Base-by-base conservation (phyloP, 106 monocot genomes). In the Phalaenopsis equestris region DNA sequence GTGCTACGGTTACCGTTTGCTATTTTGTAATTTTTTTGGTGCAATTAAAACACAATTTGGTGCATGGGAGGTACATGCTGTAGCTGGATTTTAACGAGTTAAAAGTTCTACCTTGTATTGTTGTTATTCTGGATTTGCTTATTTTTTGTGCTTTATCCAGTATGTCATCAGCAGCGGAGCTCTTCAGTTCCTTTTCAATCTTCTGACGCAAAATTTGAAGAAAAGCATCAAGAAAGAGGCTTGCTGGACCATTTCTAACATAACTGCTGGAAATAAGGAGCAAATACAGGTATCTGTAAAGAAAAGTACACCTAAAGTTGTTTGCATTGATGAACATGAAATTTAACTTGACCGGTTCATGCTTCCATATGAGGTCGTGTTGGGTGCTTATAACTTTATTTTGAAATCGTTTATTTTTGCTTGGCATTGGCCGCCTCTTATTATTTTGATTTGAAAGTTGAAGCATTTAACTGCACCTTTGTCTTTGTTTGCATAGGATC, bases 201-300 rank as follows among this genome's bases (percentile, higher is more conserved):
- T 86, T 57, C 48, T 86, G 86, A 86, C 86, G 1, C 86, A 83
- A 48, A 86, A 83, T 77, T 83, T 83, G 30, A 86, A 86, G 83
- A 86, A 86, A 82, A 83, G 83, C 77, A 83, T 86, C 52, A 86
- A 86, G 80, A 86, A 86, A 73, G 86, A 86, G 80, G 82, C 86
- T 77, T 86, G 86, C 72, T 86, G 86, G 86, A 86, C 83, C 11
- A 86, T 86, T 77, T 86, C 86, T 47, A 86, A 86, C 77, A 86
- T 86, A 41, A 86, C 86, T 41, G 86, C 86, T 72, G 86, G 86
- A 47, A 86, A 80, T 52, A 86, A 86, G 77, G 86, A 86, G 8
- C 86, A 86, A 77, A 86, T 86, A 77, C 82, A 86, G 86, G 86
- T 86, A 72, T 56, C 68, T 73, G 42, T 73, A 36, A 73, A 14